These are phyloP conservation scores for Exophiala sideris DNA, from an alignment of 2,329 filamentous ascomycete genomes.

Conservation along the genomic window DNA sequence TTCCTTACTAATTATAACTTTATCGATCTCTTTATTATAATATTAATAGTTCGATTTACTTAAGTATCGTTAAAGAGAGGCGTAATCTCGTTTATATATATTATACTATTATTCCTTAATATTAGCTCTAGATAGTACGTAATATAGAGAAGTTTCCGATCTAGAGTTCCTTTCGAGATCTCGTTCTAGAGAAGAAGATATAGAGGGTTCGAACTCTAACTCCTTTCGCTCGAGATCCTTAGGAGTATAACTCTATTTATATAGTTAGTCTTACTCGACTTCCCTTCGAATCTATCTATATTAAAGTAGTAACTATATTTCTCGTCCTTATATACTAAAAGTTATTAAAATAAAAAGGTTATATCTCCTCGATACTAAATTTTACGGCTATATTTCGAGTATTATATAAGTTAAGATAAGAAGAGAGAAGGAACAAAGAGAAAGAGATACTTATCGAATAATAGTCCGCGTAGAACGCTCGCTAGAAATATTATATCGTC, in stretches of 20 bases:
- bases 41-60: neutral
- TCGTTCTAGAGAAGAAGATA: neutral
- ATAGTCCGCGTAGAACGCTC: no score
- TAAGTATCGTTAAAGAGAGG: neutral
- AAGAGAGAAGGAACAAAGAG: no score
- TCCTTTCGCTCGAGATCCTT: neutral
- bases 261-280: neutral
- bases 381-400: no score
- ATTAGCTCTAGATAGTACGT: neutral
- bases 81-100: neutral
- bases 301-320: slow-evolving; percentile 1
- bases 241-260: neutral
- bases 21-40: neutral
- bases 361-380: no score
- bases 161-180: neutral
- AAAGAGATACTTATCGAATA: no score
- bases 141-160: neutral
- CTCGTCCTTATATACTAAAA: neutral
- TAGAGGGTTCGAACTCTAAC: neutral
- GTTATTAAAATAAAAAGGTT: no score
- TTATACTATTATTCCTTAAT: neutral
- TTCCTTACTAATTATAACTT: neutral
- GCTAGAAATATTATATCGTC: no score
- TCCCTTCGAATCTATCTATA: neutral
- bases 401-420: no score